phyloP scores from a whole-genome alignment of 805 yeast species.

The Saccharomycopsis capsularis region DNA sequence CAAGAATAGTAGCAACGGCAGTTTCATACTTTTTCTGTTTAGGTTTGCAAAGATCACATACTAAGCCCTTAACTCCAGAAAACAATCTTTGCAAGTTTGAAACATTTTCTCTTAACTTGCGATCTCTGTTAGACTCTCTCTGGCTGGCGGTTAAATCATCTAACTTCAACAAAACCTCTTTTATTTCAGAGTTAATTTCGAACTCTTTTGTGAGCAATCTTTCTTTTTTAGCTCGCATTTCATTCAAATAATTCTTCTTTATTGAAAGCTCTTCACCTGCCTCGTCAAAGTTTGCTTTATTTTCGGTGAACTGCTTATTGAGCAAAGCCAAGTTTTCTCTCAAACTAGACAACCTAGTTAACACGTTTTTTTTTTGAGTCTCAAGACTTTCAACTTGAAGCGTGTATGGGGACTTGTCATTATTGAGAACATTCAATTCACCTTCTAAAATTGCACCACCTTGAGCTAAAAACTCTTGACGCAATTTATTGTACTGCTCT shows the following conservation, averaged over 20 bases:
- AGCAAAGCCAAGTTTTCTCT: conserved; percentile 35
- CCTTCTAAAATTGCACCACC: conserved; percentile 56
- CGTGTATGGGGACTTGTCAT: conserved; percentile 39
- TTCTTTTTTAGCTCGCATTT: conserved; percentile 34
- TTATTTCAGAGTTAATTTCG: conserved; percentile 56
- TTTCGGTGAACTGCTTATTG: conserved; percentile 34
- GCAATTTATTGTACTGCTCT: conserved; percentile 49
- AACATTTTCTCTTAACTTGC: conserved; percentile 65
- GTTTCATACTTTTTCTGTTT: conserved; percentile 60
- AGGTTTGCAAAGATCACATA: conserved; percentile 75
- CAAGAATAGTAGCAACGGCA: conserved; percentile 73
- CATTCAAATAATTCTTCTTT: conserved; percentile 37
- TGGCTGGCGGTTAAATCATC: conserved; percentile 71
- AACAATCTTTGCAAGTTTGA: conserved; percentile 60
- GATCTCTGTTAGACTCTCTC: conserved; percentile 68
- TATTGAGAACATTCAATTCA: conserved; percentile 34
- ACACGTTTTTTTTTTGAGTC: conserved; percentile 32
- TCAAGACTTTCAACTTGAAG: conserved; percentile 33
- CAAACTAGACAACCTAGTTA: conserved; percentile 29
- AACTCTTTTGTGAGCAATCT: conserved; percentile 41
- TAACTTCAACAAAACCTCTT: conserved; percentile 50
- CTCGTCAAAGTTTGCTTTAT: conserved; percentile 5
- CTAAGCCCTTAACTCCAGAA: conserved; percentile 80
- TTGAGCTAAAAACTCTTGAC: conserved; percentile 47
- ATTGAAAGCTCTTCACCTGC: conserved; percentile 32